phyloP scores from a whole-genome alignment of 306 rosid genomes.

The Medicago truncatula region DNA sequence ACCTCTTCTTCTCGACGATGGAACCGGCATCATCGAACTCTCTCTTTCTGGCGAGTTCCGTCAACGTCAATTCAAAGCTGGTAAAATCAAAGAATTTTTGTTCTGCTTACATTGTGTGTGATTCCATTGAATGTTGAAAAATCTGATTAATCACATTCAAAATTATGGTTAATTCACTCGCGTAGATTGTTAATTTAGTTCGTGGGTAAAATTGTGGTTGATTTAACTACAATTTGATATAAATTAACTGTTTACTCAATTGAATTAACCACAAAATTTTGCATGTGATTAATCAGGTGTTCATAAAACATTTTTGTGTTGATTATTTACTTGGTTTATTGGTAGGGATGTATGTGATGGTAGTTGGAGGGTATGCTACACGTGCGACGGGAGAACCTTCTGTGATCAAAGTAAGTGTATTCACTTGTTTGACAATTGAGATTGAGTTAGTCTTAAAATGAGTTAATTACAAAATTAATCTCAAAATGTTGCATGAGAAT shows the following conservation, averaged over 20 bases:
- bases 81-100: constrained; percentile 39
- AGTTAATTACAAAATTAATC: not conserved
- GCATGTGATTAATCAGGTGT: too few species aligned
- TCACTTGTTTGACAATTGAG: not conserved
- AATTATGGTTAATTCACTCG: not conserved
- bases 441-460: not conserved
- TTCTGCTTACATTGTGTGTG: not conserved
- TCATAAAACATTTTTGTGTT: too few species aligned
- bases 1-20: constrained; percentile 70
- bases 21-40: constrained; percentile 69
- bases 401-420: constrained; percentile 56
- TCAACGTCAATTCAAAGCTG: constrained; percentile 59
- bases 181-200: too few species aligned
- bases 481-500: too few species aligned
- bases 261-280: too few species aligned
- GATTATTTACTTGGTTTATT: not conserved
- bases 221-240: too few species aligned
- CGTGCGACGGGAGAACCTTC: constrained; percentile 54
- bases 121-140: not conserved
- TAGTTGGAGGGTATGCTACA: constrained; percentile 65
- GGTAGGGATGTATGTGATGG: constrained; percentile 89
- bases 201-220: too few species aligned
- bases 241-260: too few species aligned
- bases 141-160: not conserved
- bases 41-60: constrained; percentile 63